A percentile compares a stretch with the other conserved stretches of the same genome.
Evolutionary conservation across 768 basidiomycete species (phyloP).

Genomic region (Psilocybe subaeruginosa): DNA sequence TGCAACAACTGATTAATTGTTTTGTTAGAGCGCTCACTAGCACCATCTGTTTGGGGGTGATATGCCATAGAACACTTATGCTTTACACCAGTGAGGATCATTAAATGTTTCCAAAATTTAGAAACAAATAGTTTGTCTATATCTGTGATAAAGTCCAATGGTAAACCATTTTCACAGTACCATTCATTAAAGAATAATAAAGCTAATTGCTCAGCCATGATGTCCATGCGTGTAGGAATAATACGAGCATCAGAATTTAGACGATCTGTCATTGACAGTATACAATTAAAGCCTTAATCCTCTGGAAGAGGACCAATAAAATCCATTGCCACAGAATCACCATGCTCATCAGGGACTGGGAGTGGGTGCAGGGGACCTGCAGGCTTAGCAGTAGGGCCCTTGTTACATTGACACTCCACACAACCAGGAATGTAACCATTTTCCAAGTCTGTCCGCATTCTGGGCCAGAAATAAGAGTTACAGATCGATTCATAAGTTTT

Average conservation of each 20-base stretch:
- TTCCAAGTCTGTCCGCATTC: constrained; percentile 35
- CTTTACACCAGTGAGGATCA: constrained; percentile 19
- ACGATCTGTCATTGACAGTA: constrained; percentile 22
- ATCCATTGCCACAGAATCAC: constrained; percentile 31
- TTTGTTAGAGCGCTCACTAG: too few relatives aligned
- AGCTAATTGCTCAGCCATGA: constrained; percentile 23
- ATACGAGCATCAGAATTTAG: constrained; percentile 11
- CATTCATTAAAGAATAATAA: constrained; percentile 27
- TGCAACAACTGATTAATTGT: too few relatives aligned
- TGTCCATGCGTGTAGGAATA: not conserved
- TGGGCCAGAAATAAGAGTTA: constrained; percentile 32
- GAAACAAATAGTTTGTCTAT: constrained; percentile 34
- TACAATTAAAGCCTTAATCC: constrained; percentile 30
- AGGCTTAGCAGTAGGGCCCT: constrained; percentile 24
- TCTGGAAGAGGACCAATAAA: constrained; percentile 37
- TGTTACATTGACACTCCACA: constrained; percentile 37
- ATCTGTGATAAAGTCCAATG: constrained; percentile 30
- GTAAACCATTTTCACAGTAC: constrained; percentile 36
- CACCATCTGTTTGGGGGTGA: too few relatives aligned
- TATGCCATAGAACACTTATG: too few relatives aligned
- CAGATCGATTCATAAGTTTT: constrained; percentile 29
- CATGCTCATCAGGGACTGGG: constrained; percentile 25
- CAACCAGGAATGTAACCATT: constrained; percentile 34
- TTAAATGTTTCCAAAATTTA: constrained; percentile 24
- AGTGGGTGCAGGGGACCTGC: constrained; percentile 32